Evolutionary conservation across 257 asterid species (phyloP).

Genomic region (Gardenia jasminoides): DNA sequence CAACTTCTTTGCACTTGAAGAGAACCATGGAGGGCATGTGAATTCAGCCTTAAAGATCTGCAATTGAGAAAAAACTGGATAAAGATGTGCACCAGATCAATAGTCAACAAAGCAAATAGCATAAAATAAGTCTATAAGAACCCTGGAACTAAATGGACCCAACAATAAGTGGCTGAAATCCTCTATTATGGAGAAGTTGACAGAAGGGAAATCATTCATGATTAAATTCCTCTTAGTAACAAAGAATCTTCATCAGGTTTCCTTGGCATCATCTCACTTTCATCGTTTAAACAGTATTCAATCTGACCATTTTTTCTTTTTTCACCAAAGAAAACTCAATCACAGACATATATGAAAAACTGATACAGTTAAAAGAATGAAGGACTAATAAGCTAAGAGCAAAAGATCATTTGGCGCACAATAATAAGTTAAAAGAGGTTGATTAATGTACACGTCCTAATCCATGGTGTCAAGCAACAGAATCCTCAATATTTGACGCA

Average conservation of each 20-base stretch:
- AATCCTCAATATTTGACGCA: background rate
- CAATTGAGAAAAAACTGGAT: constrained; percentile 26
- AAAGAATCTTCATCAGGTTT: background rate
- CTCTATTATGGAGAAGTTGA: background rate
- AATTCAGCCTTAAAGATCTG: constrained; percentile 94
- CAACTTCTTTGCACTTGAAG: constrained; percentile 76
- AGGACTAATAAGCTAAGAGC: background rate
- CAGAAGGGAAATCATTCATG: background rate
- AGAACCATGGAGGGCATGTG: constrained; percentile 87
- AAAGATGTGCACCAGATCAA: constrained; percentile 1
- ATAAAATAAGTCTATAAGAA: background rate
- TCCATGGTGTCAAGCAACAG: background rate
- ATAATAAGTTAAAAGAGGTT: background rate
- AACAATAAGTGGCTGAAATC: background rate
- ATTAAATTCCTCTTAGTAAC: background rate
- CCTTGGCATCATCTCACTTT: background rate
- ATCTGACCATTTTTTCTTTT: background rate
- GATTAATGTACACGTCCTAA: background rate
- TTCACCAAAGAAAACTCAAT: background rate
- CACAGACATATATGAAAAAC: too few relatives aligned
- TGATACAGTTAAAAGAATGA: background rate
- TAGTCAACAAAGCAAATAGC: background rate
- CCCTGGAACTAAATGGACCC: background rate
- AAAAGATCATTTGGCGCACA: background rate
- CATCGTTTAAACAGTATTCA: background rate